Conservation (phyloP, 306 rosid genomes). For the Prunus campanulata region DNA sequence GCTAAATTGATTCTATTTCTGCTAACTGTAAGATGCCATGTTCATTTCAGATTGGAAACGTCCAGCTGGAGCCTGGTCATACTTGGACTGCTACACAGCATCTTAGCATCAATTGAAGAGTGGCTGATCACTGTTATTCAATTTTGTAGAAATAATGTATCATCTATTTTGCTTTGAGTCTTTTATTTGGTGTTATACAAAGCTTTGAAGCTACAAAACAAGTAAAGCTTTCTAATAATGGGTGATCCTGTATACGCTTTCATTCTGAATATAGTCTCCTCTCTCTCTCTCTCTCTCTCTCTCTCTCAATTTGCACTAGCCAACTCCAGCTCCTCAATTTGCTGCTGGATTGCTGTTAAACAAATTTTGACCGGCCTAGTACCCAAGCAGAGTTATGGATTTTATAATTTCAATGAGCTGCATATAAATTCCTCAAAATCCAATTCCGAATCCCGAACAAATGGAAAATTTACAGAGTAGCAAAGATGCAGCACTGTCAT, state of each 20-base stretch:
- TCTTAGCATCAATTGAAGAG: slow-evolving; percentile 58
- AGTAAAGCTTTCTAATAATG: not conserved
- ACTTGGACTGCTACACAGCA: slow-evolving; percentile 90
- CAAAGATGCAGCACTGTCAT: too few species aligned
- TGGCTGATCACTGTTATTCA: slow-evolving; percentile 2
- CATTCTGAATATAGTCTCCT: not conserved
- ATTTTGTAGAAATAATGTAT: slow-evolving; percentile 27
- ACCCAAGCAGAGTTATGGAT: too few species aligned
- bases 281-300: not conserved
- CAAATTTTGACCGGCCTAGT: too few species aligned
- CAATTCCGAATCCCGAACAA: too few species aligned
- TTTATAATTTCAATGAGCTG: too few species aligned
- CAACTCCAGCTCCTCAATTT: not conserved
- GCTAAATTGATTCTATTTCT: not conserved
- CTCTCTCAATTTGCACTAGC: not conserved
- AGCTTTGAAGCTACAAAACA: slow-evolving; percentile 11
- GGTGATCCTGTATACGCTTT: not conserved
- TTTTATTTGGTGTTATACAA: slow-evolving; percentile 19
- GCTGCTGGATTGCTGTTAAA: too few species aligned
- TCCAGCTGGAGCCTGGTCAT: slow-evolving; percentile 68
- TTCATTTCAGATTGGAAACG: slow-evolving; percentile 63
- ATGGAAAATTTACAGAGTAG: too few species aligned
- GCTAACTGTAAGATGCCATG: not conserved
- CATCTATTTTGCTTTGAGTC: not conserved
- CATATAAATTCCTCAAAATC: too few species aligned